Evolutionary conservation across 306 rosid species (phyloP), one percentile per base, ranked within the genome.

Genomic region (Acacia melanoxylon): DNA sequence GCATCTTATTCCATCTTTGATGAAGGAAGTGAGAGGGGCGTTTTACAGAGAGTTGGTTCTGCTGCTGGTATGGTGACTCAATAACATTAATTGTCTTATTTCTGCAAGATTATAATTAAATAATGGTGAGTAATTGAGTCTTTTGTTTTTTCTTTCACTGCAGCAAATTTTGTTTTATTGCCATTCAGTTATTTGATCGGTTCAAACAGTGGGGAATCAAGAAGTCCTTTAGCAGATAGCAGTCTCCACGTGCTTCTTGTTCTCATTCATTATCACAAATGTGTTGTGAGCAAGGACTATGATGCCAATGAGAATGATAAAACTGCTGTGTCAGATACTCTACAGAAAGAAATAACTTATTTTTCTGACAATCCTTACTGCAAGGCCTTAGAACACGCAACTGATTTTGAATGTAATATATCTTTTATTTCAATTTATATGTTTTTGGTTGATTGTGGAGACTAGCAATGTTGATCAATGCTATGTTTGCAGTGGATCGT

Each of bases 41-140:
- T 96, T 77, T 86, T 96, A 33, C 98, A 92, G 80, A 91, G 93
- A 85, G 99, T 96, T 78, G 89, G 99, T 82, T 96, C 99, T 80
- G 99, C 97, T 75, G 98, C 99, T 85, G 97, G 99, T 96, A 89
- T 78, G 83, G 74, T 66, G 29, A 75, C 80, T 65, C 13, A 42
- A 80, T 75, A 41, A 74, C 61, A 24, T 27, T 66, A n/a, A 20
- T 62, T 33, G 12, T 69, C 68, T 85, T 44, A 41, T 73, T 58
- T 67, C 74, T 77, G 54, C 59, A 52, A 77, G 68, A 82, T 86
- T 82, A 10, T 76, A 24, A 59, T 59, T 72, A 16, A 61, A 67
- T 74, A 45, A 70, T 78, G 67, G 78, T 76, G 74, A 75, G 78
- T 65, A 77, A 81, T 42, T 86, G 51, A 78, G 45, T 44, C 58